phyloP scores from a whole-genome alignment of 345 rosid species.

The Populus pruinosa region DNA sequence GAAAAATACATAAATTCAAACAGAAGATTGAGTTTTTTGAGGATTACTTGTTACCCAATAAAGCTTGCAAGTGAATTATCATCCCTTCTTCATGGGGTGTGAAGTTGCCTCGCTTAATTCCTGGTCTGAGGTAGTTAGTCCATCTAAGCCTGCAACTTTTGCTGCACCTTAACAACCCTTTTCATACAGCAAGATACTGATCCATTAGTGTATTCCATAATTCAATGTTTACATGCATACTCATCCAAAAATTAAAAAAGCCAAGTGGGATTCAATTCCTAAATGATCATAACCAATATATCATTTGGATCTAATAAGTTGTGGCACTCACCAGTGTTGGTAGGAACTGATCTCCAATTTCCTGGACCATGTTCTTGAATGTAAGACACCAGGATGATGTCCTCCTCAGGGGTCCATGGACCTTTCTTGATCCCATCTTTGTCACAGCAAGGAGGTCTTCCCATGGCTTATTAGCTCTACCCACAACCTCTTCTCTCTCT shows the following conservation, averaged over 20 bases:
- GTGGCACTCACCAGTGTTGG: slow-evolving; percentile 62
- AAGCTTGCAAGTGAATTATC: slow-evolving; percentile 95
- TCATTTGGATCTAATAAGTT: not conserved
- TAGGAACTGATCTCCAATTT: slow-evolving; percentile 95
- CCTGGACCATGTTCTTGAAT: slow-evolving; percentile 97
- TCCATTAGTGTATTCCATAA: not conserved
- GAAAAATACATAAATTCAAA: not conserved
- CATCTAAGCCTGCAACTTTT: slow-evolving; percentile 99
- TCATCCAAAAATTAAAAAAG: not conserved
- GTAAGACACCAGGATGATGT: slow-evolving; percentile 86
- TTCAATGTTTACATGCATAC: not conserved
- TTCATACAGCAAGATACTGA: not conserved
- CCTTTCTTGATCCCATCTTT: slow-evolving; percentile 93
- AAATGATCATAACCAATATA: not conserved
- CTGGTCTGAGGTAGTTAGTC: slow-evolving; percentile 99
- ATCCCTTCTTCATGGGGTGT: slow-evolving; percentile 97
- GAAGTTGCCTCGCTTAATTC: slow-evolving; percentile 94
- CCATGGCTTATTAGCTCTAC: slow-evolving; percentile 42
- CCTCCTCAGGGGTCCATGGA: slow-evolving; percentile 99
- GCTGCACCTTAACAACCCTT: slow-evolving; percentile 90
- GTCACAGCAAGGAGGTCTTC: slow-evolving; percentile 92
- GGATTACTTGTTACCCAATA: slow-evolving; percentile 98
- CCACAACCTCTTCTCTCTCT: not conserved
- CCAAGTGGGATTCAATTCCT: not conserved
- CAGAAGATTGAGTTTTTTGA: slow-evolving; percentile 5